Evolutionary conservation across 202 grass and related monocot genomes (phyloP).

Genomic region (Tripidium arundinaceum): DNA sequence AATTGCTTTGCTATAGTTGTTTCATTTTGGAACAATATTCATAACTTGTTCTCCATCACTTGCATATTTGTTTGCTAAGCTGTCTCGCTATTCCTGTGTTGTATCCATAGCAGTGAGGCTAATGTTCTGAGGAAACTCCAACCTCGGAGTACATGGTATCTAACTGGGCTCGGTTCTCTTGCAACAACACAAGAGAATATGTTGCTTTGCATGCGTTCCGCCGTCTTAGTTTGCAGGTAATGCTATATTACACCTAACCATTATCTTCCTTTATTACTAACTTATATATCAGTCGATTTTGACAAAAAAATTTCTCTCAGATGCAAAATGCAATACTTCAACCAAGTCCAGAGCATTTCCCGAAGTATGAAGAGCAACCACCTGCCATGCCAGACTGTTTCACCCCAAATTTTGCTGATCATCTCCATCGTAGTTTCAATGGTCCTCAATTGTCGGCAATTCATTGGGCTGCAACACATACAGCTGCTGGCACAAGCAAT

Average conservation of each 20-base stretch:
- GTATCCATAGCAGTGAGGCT: slow-evolving; percentile 43
- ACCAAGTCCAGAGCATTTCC: slow-evolving; percentile 95
- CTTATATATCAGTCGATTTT: neutral
- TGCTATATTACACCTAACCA: neutral
- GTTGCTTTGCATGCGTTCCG: slow-evolving; percentile 92
- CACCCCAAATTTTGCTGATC: slow-evolving; percentile 83
- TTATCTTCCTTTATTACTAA: slow-evolving; percentile 14
- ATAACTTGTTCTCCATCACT: neutral
- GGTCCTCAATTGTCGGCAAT: slow-evolving; percentile 86
- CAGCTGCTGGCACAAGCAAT: slow-evolving; percentile 89
- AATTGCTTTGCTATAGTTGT: slow-evolving; percentile 10
- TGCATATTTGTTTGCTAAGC: neutral
- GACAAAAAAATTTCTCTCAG: slow-evolving; percentile 19
- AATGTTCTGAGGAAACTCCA: slow-evolving; percentile 87
- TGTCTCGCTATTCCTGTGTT: neutral
- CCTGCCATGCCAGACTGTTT: slow-evolving; percentile 97
- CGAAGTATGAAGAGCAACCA: slow-evolving; percentile 85
- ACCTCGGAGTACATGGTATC: slow-evolving; percentile 71
- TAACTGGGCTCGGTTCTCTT: slow-evolving; percentile 87
- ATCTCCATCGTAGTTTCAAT: slow-evolving; percentile 85
- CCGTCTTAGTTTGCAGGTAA: slow-evolving; percentile 81
- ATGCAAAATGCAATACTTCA: slow-evolving; percentile 99
- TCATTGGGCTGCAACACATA: slow-evolving; percentile 99
- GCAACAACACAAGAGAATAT: slow-evolving; percentile 98
- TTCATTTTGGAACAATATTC: neutral